Percentiles rank a stretch among this genome's conserved stretches.
Conservation (phyloP, 1,139 yeast species). For the Blastobotrys ciferrii region DNA sequence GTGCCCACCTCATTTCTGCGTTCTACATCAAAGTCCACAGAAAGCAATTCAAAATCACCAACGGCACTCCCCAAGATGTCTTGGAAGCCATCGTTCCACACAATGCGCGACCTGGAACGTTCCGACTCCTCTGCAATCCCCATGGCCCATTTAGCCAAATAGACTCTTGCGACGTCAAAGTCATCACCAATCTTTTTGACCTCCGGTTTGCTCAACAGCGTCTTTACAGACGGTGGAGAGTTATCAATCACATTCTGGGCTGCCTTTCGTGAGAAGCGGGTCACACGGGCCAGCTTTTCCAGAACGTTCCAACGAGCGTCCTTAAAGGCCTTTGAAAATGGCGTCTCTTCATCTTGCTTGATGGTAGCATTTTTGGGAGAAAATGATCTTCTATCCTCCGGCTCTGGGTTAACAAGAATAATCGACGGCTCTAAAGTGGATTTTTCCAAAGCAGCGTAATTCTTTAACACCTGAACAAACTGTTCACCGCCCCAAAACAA, state of each 20-base stretch:
- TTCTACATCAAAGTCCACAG: slow-evolving; percentile 59
- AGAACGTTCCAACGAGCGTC: slow-evolving; percentile 83
- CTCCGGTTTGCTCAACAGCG: slow-evolving; percentile 70
- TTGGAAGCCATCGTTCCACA: slow-evolving; percentile 40
- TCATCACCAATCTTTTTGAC: slow-evolving; percentile 81
- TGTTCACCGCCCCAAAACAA: slow-evolving; percentile 92
- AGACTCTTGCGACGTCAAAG: slow-evolving; percentile 87
- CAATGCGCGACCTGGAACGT: slow-evolving; percentile 52
- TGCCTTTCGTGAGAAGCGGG: slow-evolving; percentile 64
- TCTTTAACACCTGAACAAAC: slow-evolving; percentile 55
- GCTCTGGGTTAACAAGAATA: slow-evolving; percentile 73
- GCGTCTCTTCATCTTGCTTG: slow-evolving; percentile 26
- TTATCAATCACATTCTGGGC: slow-evolving; percentile 61
- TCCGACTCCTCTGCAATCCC: slow-evolving; percentile 94
- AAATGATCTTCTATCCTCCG: slow-evolving; percentile 74
- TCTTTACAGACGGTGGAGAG: slow-evolving; percentile 59
- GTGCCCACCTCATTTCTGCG: slow-evolving; percentile 63
- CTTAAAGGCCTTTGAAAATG: slow-evolving; percentile 43
- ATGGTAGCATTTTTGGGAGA: slow-evolving; percentile 51
- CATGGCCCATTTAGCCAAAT: slow-evolving; percentile 95
- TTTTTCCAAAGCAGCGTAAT: slow-evolving; percentile 59
- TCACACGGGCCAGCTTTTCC: slow-evolving; percentile 79
- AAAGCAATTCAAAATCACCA: slow-evolving; percentile 66
- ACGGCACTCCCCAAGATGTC: slow-evolving; percentile 59
- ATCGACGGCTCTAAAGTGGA: slow-evolving; percentile 72